phyloP scores from a whole-genome alignment of 202 grass and related monocot genomes.

The Zizania palustris region DNA sequence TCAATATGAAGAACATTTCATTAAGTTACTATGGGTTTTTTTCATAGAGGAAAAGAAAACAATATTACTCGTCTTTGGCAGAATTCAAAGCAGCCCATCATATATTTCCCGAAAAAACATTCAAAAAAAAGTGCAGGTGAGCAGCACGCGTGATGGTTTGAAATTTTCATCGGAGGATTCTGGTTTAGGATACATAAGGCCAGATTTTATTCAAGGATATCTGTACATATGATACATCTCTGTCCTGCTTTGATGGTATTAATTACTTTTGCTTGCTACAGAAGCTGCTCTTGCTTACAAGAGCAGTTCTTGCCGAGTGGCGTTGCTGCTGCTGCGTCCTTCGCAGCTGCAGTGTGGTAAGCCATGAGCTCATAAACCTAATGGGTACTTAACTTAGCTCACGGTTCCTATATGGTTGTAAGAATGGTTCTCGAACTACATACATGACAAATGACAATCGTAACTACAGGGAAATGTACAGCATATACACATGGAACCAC shows the following conservation, averaged over 20 bases:
- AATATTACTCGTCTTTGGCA: too few species aligned
- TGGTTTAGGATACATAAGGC: neutral
- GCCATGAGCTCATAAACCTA: neutral
- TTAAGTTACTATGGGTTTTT: too few species aligned
- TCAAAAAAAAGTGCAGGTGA: neutral
- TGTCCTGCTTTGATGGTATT: constrained; percentile 3
- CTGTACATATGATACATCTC: constrained; percentile 34
- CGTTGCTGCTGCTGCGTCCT: neutral
- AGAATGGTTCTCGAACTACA: constrained; percentile 12
- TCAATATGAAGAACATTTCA: too few species aligned
- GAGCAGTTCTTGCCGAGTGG: neutral
- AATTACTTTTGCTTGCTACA: neutral
- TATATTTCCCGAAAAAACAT: neutral
- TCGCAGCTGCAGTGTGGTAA: constrained; percentile 16
- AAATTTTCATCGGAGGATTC: neutral
- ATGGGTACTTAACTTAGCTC: constrained; percentile 9
- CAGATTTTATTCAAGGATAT: neutral
- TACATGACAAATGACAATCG: constrained; percentile 26
- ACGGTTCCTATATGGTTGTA: constrained; percentile 42
- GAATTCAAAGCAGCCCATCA: neutral
- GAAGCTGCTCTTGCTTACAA: neutral
- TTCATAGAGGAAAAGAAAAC: too few species aligned
- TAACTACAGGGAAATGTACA: constrained; percentile 54
- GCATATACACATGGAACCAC: constrained; percentile 34
- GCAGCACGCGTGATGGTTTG: too few species aligned